These are phyloP conservation scores for Canna indica DNA, from an alignment of 176 grass and related monocot species.

Conservation along the genomic window DNA sequence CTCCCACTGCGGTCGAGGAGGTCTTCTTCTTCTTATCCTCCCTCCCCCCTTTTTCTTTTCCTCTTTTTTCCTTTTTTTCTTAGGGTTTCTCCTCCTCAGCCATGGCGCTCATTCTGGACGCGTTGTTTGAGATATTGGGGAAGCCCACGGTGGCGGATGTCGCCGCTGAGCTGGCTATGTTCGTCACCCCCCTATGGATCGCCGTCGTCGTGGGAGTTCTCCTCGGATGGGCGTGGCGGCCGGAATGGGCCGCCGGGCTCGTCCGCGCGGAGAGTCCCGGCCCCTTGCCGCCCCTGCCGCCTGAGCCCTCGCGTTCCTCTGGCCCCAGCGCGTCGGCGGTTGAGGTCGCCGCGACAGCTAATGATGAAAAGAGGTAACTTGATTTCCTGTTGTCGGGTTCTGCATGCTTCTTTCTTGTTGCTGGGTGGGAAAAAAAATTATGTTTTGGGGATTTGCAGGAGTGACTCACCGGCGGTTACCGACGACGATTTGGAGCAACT, in stretches of 20 bases:
- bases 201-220: constrained; percentile 55
- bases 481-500: constrained; percentile 52
- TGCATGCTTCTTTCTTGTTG: background rate
- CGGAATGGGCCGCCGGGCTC: constrained; percentile 42
- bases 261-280: background rate
- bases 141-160: constrained; percentile 39
- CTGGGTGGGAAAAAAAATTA: constrained; percentile 7
- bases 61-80: background rate
- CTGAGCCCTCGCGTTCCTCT: background rate
- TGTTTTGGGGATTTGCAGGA: constrained; percentile 23
- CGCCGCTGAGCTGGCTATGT: constrained; percentile 38
- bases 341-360: background rate
- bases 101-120: constrained; percentile 54
- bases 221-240: constrained; percentile 80
- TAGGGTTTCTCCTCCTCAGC: background rate
- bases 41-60: background rate
- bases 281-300: background rate
- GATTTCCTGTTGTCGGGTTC: background rate
- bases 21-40: background rate
- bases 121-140: constrained; percentile 33
- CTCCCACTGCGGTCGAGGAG: background rate
- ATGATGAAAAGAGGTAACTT: background rate
- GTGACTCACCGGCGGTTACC: constrained; percentile 30
- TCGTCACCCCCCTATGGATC: constrained; percentile 60
- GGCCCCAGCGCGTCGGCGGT: background rate